Conservation (phyloP, 108 stramenopile species). For the Schizochytrium sp. region DNA sequence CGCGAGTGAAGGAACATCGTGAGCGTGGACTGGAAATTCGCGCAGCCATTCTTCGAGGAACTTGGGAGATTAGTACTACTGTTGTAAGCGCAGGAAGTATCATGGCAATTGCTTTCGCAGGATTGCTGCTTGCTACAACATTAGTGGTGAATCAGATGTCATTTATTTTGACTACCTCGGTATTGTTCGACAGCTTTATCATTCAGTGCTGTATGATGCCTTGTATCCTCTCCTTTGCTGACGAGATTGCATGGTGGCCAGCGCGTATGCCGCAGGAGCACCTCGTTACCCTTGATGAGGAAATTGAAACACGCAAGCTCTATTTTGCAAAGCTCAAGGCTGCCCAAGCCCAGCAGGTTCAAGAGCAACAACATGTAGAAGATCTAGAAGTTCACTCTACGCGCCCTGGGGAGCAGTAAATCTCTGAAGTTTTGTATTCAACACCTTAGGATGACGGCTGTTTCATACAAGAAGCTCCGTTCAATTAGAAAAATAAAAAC, state of each 20-base stretch:
- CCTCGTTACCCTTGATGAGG: not conserved
- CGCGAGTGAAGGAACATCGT: slow-evolving; percentile 71
- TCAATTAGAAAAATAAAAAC: too few relatives aligned
- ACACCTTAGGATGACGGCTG: too few relatives aligned
- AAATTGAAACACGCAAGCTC: slow-evolving; percentile 1
- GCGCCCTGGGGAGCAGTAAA: not conserved
- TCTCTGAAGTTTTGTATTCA: not conserved
- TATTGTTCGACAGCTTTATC: slow-evolving; percentile 76
- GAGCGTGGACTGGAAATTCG: slow-evolving; percentile 64
- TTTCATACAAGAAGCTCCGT: too few relatives aligned
- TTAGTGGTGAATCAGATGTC: slow-evolving; percentile 72
- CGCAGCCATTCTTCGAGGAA: slow-evolving; percentile 67
- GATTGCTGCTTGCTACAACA: slow-evolving; percentile 66
- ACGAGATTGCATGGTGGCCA: slow-evolving; percentile 57
- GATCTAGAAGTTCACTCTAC: not conserved
- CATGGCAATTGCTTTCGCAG: slow-evolving; percentile 74
- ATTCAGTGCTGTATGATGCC: slow-evolving; percentile 72
- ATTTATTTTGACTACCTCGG: slow-evolving; percentile 70
- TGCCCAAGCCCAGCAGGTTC: not conserved
- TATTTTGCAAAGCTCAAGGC: not conserved
- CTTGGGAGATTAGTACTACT: slow-evolving; percentile 68
- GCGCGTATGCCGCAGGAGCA: not conserved
- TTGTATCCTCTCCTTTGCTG: slow-evolving; percentile 65
- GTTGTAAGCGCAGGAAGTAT: slow-evolving; percentile 71
- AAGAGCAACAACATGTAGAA: not conserved